These are phyloP conservation scores for Xeromyces bisporus DNA, from an alignment of 495 filamentous ascomycete species.

Conservation along the genomic window DNA sequence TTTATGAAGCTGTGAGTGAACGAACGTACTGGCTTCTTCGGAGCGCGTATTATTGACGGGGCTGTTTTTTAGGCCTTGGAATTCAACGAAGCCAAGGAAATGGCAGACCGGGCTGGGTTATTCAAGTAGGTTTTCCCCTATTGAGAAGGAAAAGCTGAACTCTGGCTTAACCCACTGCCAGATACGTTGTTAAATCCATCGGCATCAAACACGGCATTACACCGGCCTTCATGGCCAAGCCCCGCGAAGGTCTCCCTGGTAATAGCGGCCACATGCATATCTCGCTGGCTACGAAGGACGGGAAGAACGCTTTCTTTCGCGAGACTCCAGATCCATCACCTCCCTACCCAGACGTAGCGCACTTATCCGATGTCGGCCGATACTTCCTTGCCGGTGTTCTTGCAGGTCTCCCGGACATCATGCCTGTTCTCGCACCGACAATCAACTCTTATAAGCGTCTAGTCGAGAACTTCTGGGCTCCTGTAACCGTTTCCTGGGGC, in stretches of 20 bases:
- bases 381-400: conserved; percentile 86
- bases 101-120: conserved; percentile 79
- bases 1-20: conserved; percentile 71
- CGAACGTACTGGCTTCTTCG: too few relatives aligned
- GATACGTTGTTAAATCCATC: conserved; percentile 72
- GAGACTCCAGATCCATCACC: conserved; percentile 50
- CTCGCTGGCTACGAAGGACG: conserved; percentile 45
- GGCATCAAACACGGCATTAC: conserved; percentile 78
- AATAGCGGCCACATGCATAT: conserved; percentile 95
- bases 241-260: conserved; percentile 70
- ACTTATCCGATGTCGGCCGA: conserved; percentile 77
- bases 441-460: conserved; percentile 95
- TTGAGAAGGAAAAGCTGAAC: not conserved
- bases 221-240: conserved; percentile 99
- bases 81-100: conserved; percentile 64
- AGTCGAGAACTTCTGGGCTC: conserved; percentile 98
- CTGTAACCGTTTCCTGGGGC: conserved; percentile 93
- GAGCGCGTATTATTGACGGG: not conserved
- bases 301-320: conserved; percentile 66
- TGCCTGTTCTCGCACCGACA: conserved; percentile 87
- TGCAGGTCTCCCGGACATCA: conserved; percentile 79
- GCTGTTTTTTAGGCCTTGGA: conserved; percentile 43
- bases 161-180: conserved; percentile 9
- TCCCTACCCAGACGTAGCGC: conserved; percentile 51
- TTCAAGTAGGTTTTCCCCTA: conserved; percentile 58